A percentile compares a stretch with the other conserved stretches of the same genome.
Conservation (phyloP, 148 eudicot genomes). For the Heliamphora exappendiculata region DNA sequence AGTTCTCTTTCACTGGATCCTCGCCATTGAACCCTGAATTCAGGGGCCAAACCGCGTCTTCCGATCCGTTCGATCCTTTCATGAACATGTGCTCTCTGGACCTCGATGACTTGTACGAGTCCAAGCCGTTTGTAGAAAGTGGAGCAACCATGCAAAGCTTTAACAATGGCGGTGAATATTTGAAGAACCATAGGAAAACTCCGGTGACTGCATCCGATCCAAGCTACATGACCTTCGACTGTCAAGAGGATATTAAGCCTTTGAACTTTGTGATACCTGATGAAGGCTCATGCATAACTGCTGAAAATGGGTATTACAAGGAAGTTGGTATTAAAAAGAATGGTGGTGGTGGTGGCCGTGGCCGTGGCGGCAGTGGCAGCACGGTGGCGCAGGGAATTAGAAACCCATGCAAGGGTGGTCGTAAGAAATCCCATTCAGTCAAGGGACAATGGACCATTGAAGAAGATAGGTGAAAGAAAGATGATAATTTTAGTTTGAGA, state of each 20-base stretch:
- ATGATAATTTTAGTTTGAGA: too few species aligned
- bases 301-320: slow-evolving; percentile 16
- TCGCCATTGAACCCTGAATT: slow-evolving; percentile 29
- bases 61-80: slow-evolving; percentile 31
- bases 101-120: slow-evolving; percentile 42
- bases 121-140: slow-evolving; percentile 43
- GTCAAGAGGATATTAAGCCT: slow-evolving; percentile 23
- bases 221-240: slow-evolving; percentile 9
- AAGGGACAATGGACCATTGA: slow-evolving; percentile 93
- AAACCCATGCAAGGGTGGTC: slow-evolving; percentile 19
- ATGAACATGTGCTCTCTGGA: slow-evolving; percentile 17
- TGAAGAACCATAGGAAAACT: slow-evolving; percentile 23
- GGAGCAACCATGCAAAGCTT: slow-evolving; percentile 13
- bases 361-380: too few species aligned
- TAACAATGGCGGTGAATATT: slow-evolving; percentile 9
- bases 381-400: slow-evolving; percentile 13
- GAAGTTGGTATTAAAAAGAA: slow-evolving; percentile 13
- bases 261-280: slow-evolving; percentile 33
- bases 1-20: slow-evolving; percentile 29
- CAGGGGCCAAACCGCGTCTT: slow-evolving; percentile 22
- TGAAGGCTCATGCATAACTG: slow-evolving; percentile 51
- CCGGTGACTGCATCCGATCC: slow-evolving; percentile 16
- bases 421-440: slow-evolving; percentile 46
- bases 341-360: too few species aligned
- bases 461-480: slow-evolving; percentile 65